Evolutionary conservation across 495 filamentous ascomycete genomes (phyloP).

Genomic region (Penicillium egyptiacum): DNA sequence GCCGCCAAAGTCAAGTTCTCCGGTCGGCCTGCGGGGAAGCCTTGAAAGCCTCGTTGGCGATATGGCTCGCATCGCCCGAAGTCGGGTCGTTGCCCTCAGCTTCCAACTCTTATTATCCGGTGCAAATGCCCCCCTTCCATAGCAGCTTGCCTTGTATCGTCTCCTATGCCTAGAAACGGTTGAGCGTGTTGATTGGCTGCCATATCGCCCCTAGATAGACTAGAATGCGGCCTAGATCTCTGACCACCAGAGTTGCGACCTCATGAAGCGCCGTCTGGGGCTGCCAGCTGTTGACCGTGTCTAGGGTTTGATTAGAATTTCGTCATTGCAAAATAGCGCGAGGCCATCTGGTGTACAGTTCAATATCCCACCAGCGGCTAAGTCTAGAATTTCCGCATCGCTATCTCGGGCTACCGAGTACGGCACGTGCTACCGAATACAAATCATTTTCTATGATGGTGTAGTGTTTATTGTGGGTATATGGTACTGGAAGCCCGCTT

Average conservation of each 20-base stretch:
- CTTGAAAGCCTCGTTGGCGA: conserved; percentile 35
- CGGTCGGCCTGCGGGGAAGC: conserved; percentile 31
- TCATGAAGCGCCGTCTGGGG: conserved; percentile 31
- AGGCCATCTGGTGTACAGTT: background rate
- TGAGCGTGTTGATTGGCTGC: conserved; percentile 35
- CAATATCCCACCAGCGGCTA: conserved; percentile 25
- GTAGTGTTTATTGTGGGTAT: conserved; percentile 23
- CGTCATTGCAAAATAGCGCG: background rate
- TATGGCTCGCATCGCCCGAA: conserved; percentile 32
- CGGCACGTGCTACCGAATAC: conserved; percentile 31
- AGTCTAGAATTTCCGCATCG: conserved; percentile 30
- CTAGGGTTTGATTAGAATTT: conserved; percentile 7
- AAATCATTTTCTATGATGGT: conserved; percentile 41
- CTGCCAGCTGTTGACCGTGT: conserved; percentile 38
- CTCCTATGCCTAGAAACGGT: conserved; percentile 35
- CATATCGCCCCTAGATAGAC: conserved; percentile 35
- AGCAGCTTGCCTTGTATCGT: conserved; percentile 35
- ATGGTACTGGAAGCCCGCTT: conserved; percentile 11
- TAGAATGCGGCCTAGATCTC: conserved; percentile 36
- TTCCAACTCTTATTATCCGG: conserved; percentile 30
- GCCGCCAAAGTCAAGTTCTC: conserved; percentile 30
- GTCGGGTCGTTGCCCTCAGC: conserved; percentile 33
- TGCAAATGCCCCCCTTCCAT: conserved; percentile 37
- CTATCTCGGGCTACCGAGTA: conserved; percentile 34
- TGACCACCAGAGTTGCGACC: conserved; percentile 34